A percentile compares a stretch with the other conserved stretches of the same genome.
Conservation (phyloP, 2,329 filamentous ascomycete genomes). For the Aspergillus sp. region DNA sequence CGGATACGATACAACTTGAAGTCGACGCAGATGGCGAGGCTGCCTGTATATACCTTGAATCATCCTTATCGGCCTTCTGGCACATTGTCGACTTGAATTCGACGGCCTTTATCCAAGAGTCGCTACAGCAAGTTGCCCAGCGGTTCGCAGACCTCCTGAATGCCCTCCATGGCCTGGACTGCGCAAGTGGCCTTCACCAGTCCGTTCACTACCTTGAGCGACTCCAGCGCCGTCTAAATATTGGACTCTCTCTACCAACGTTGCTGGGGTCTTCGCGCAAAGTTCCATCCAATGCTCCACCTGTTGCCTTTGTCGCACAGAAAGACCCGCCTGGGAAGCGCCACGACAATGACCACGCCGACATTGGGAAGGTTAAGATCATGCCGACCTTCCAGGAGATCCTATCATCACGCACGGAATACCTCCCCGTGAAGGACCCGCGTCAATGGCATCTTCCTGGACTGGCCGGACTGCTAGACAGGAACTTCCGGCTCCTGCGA, state of each 20-base stretch:
- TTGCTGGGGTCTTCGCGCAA: neutral
- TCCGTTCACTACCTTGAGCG: slow-evolving; percentile 18
- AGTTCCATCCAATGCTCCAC: neutral
- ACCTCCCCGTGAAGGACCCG: slow-evolving; percentile 34
- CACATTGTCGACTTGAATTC: slow-evolving; percentile 39
- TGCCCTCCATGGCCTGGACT: slow-evolving; percentile 1
- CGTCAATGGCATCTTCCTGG: slow-evolving; percentile 28
- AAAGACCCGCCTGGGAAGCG: slow-evolving; percentile 27
- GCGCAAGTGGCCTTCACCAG: slow-evolving; percentile 10
- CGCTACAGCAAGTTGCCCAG: slow-evolving; percentile 17
- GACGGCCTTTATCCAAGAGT: slow-evolving; percentile 33
- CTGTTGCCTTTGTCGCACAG: slow-evolving; percentile 14
- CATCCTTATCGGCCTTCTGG: slow-evolving; percentile 25
- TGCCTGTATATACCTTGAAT: slow-evolving; percentile 17
- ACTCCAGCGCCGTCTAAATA: slow-evolving; percentile 23
- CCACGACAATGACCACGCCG: slow-evolving; percentile 39
- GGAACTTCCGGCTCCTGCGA: slow-evolving; percentile 38
- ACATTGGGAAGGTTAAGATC: slow-evolving; percentile 35
- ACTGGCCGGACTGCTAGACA: slow-evolving; percentile 31
- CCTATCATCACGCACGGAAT: slow-evolving; percentile 25
- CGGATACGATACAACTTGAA: slow-evolving; percentile 17
- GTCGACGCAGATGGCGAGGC: neutral
- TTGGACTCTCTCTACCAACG: slow-evolving; percentile 13
- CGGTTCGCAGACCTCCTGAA: slow-evolving; percentile 21
- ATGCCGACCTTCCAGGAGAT: slow-evolving; percentile 41